Conservation (phyloP, 176 grass and related monocot species). For the Stipa capillata region DNA sequence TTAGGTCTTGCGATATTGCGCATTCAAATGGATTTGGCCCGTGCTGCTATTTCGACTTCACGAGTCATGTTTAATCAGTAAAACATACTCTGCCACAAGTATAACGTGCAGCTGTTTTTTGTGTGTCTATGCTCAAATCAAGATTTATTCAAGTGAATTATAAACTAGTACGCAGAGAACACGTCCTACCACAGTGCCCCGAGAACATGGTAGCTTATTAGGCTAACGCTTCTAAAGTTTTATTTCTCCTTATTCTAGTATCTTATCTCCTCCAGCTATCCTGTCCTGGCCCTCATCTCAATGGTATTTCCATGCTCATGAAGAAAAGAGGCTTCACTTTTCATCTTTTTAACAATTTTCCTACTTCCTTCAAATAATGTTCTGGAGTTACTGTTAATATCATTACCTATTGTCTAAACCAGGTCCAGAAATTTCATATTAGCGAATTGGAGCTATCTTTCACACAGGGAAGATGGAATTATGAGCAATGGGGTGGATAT, state of each 20-base stretch:
- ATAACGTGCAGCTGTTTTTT: no score
- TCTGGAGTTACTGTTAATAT: constrained; percentile 6
- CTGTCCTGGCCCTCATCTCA: no score
- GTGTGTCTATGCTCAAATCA: no score
- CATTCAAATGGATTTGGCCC: neutral
- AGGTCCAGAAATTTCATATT: constrained; percentile 81
- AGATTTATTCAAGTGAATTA: neutral
- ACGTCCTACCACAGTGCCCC: neutral
- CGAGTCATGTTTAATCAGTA: neutral
- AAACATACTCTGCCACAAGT: neutral
- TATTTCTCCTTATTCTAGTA: no score
- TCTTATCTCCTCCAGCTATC: no score
- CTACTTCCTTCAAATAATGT: neutral
- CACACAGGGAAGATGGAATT: constrained; percentile 95
- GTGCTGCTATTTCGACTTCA: neutral
- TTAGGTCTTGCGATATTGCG: neutral
- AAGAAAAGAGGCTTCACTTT: neutral
- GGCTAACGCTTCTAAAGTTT: neutral
- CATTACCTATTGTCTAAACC: constrained; percentile 28
- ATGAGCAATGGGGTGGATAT: constrained; percentile 85
- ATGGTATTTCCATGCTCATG: no score
- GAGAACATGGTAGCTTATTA: neutral
- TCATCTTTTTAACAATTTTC: neutral
- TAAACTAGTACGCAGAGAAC: neutral
- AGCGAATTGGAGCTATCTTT: constrained; percentile 92